Evolutionary conservation across 1,284 basidiomycete genomes (phyloP), one percentile per base, ranked within the genome.

Genomic region (Termitomyces sp.): DNA sequence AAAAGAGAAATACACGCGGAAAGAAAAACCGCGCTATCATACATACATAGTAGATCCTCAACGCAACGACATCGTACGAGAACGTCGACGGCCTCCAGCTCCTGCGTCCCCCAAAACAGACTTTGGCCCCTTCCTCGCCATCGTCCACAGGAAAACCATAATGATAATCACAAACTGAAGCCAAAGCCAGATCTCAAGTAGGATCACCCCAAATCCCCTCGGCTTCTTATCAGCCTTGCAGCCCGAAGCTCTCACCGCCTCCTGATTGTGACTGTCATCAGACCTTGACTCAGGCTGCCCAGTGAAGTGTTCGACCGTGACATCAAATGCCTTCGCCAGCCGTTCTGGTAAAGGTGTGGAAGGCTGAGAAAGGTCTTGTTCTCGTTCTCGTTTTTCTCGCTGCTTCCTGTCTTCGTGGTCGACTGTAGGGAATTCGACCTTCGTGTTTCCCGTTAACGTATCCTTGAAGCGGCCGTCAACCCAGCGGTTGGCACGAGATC

Each of bases 131-230:
- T 80, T 76, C 67, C 75, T 81, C 55, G 87, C 86, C 84, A 90
- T 87, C 38, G 85, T 79, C 77, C 81, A 90, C 55, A 91, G 66
- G 66, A 91, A 90, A 45, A 90, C 82, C 41, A 84, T 56, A 24
- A 91, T 77, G 58, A 91, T 81, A 56, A 90, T 75, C 7, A 66
- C 72, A 64, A 91, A 90, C 68, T 91, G 88, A 51, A 90, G 66
- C 88, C 88, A 89, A 55, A 91, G 67, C 89, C 89, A 91, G 21
- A 86, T 65, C 69, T 88, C 84, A 42, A 91, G 62, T 57, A 90
- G 67, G 50, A 86, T 68, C 28, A 71, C 73, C 12, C 75, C 75
- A 42, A 81, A 63, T 19, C 77, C 74, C 31, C 67, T 52, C 28
- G 56, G 44, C 52, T 60, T 54, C 38, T 67, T 66, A 62, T 52